These are phyloP conservation scores for Monosporascus sp. DNA, from an alignment of 2,329 filamentous ascomycete species.

Conservation along the genomic window DNA sequence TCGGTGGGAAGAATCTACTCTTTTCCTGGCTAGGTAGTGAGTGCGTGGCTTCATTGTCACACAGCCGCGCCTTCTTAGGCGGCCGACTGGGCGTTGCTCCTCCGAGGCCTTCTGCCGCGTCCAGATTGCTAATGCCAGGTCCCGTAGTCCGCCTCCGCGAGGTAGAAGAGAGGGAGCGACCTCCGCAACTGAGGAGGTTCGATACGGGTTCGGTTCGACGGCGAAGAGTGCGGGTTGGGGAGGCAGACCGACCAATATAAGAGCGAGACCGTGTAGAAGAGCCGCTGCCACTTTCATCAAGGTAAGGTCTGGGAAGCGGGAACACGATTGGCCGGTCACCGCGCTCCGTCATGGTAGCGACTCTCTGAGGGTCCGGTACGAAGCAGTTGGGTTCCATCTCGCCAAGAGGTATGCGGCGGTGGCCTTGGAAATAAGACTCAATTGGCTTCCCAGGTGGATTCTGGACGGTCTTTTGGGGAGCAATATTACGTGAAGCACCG, in stretches of 20 bases:
- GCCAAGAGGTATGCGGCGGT: conserved; percentile 50
- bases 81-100: conserved; percentile 30
- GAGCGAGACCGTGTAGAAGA: conserved; percentile 18
- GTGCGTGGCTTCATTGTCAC: conserved; percentile 34
- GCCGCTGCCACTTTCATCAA: conserved; percentile 31
- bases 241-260: conserved; percentile 22
- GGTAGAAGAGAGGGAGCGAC: conserved; percentile 17
- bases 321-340: conserved; percentile 51
- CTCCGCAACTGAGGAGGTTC: conserved; percentile 33
- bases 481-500: conserved; percentile 11
- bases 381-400: conserved; percentile 61
- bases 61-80: conserved; percentile 53
- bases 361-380: conserved; percentile 42
- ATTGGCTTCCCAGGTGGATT: conserved; percentile 43
- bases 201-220: conserved; percentile 49
- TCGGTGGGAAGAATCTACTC: conserved; percentile 50
- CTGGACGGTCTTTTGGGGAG: conserved; percentile 13
- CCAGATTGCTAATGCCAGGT: neutral
- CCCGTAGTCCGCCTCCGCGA: conserved; percentile 22
- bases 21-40: conserved; percentile 30
- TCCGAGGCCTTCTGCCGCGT: conserved; percentile 8
- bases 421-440: conserved; percentile 47
- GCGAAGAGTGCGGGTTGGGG: conserved; percentile 38
- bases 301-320: conserved; percentile 53
- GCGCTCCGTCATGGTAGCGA: conserved; percentile 44